Evolutionary conservation across 805 yeast species (phyloP), one percentile per base, ranked within the genome.

Genomic region (Yarrowia sp.): DNA sequence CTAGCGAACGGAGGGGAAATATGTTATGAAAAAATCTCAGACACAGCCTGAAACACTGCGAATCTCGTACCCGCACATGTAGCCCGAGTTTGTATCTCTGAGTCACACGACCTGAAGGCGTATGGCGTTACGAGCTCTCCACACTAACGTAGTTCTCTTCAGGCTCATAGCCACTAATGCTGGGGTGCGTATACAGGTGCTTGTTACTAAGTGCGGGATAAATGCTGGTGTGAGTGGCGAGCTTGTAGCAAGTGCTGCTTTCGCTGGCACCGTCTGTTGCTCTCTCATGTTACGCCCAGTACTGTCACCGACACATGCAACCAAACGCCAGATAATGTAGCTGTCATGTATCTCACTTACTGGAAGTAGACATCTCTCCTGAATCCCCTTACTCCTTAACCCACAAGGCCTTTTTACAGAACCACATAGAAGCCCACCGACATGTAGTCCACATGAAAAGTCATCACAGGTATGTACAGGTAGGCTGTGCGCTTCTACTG

Each of bases 21-120:
- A 26, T 26, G 7, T 26, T 3, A 26, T 19, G 26, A 45, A 16
- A 3, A 12, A 12, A 43, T 16, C 48, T 3, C 36, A 26, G 38
- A 49, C 40, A 32, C 8, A 12, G n/a, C 52, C 52, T 16, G 48
- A 16, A 7, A 45, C 48, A 16, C 46, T 19, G 32, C 32, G 32
- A 26, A 26, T 26, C 32, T 26, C 32, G 32, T 26, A 26, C 7
- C 4, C 7, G 32, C 32, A 19, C 40, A 10, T 38, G 26, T 45
- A 16, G 26, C 8, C 14, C 26, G 48, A 8, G 26, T 45, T 45
- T 26, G 36, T 1, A 26, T 26, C 11, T 14, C 52, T 22, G 52
- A 48, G 52, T 48, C 52, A 48, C 52, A 48, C 52, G 52, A 48
- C 36, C 36, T 5, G 15, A 19, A 22, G 46, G 9, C 48, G 35